These are phyloP conservation scores for Ceratopteris richardii DNA, from an alignment of 75 land plant genomes.

Conservation along the genomic window DNA sequence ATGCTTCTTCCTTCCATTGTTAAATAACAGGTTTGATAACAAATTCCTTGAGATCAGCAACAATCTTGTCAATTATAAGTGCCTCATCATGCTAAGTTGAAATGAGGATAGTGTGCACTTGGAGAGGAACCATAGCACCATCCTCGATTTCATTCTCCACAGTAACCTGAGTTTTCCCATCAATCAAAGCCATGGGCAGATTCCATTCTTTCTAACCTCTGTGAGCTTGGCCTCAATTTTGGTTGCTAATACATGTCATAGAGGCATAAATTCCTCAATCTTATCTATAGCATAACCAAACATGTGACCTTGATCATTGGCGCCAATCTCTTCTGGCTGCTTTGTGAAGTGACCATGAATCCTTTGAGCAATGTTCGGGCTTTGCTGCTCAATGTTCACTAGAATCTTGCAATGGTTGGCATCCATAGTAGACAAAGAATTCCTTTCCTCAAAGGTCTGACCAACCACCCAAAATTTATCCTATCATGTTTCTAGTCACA, in stretches of 20 bases:
- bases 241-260: constrained; percentile 65
- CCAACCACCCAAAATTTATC: too few species aligned
- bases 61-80: constrained; percentile 63
- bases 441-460: too few species aligned
- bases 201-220: constrained; percentile 57
- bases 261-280: constrained; percentile 63
- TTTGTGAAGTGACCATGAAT: constrained; percentile 62
- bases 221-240: constrained; percentile 63
- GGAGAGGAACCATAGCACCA: constrained; percentile 51
- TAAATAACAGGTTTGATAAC: constrained; percentile 62
- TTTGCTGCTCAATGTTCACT: constrained; percentile 57
- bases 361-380: constrained; percentile 65
- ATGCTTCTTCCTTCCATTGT: constrained; percentile 43
- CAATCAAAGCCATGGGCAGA: constrained; percentile 58
- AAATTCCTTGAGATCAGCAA: constrained; percentile 46
- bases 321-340: constrained; percentile 67
- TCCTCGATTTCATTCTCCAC: constrained; percentile 51
- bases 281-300: constrained; percentile 65
- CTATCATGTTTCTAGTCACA: too few species aligned
- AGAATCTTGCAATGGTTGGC: constrained; percentile 55
- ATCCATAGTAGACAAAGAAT: too few species aligned
- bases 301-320: constrained; percentile 69
- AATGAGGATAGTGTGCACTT: constrained; percentile 64
- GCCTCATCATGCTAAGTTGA: constrained; percentile 74
- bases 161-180: constrained; percentile 65